These are phyloP conservation scores for Trypanosoma mega DNA, from an alignment of 208 protist genomes.

Conservation along the genomic window DNA sequence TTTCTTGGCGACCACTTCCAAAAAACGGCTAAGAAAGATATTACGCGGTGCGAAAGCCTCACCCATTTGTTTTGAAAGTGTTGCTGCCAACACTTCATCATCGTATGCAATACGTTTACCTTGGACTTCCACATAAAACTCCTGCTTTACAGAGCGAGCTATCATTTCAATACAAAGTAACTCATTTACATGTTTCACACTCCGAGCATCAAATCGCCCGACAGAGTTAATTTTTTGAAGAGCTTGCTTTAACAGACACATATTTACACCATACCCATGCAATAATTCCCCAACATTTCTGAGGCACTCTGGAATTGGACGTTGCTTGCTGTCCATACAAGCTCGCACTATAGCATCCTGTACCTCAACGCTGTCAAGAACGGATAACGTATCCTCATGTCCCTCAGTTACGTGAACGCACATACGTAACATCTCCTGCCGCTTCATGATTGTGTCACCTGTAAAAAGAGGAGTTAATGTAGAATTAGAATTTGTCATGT, in stretches of 20 bases:
- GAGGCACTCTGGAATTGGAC: constrained; percentile 19
- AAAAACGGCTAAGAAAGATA: constrained; percentile 45
- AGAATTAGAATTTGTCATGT: constrained; percentile 67
- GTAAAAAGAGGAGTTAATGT: constrained; percentile 69
- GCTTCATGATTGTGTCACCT: constrained; percentile 78
- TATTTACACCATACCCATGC: constrained; percentile 72
- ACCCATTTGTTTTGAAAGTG: constrained; percentile 58
- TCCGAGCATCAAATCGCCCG: constrained; percentile 8
- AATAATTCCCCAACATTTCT: constrained; percentile 31
- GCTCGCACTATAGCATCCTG: constrained; percentile 37
- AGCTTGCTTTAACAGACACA: constrained; percentile 80
- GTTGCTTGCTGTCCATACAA: constrained; percentile 28
- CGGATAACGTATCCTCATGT: constrained; percentile 49
- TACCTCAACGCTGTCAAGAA: constrained; percentile 42
- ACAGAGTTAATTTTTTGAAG: constrained; percentile 25
- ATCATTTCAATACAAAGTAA: constrained; percentile 70
- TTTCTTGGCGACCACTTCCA: constrained; percentile 61
- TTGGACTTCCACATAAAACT: constrained; percentile 83
- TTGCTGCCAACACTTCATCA: constrained; percentile 37
- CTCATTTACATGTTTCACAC: constrained; percentile 21
- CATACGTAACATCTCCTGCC: constrained; percentile 71
- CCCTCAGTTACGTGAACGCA: constrained; percentile 50
- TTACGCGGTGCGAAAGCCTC: constrained; percentile 40
- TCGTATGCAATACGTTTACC: constrained; percentile 81
- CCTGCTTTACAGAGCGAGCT: constrained; percentile 72